These are phyloP conservation scores for Aureobasidium namibiae DNA, from an alignment of 2,329 filamentous ascomycete genomes.

Conservation along the genomic window DNA sequence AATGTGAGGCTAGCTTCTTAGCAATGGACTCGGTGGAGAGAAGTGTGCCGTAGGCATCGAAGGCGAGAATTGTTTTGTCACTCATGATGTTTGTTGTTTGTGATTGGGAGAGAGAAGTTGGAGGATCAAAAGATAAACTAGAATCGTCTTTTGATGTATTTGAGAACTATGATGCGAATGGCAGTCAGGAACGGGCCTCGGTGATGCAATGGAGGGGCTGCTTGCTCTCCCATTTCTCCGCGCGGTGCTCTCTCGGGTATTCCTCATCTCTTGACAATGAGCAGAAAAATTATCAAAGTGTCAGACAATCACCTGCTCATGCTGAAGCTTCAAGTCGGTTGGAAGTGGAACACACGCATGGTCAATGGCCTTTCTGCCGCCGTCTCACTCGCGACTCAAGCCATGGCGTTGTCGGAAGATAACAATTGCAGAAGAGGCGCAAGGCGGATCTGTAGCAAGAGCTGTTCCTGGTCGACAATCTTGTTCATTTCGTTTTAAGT, in stretches of 20 bases:
- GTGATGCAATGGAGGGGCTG: constrained; percentile 6
- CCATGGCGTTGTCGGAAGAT: not conserved
- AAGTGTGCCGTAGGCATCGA: constrained; percentile 69
- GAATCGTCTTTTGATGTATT: not conserved
- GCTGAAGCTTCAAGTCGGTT: not conserved
- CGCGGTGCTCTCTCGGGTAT: not conserved
- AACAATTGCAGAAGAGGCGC: not conserved
- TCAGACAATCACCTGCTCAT: not conserved
- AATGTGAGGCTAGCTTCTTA: constrained; percentile 47
- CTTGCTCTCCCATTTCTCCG: not conserved
- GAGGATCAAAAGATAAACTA: not conserved
- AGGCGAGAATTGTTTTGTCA: constrained; percentile 49
- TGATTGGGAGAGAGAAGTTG: not conserved
- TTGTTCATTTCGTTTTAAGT: not conserved
- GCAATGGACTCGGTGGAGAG: constrained; percentile 64
- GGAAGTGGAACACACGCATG: not conserved
- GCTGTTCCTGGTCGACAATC: not conserved
- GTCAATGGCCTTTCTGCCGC: not conserved
- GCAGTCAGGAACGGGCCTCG: constrained; percentile 3
- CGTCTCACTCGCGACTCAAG: not conserved
- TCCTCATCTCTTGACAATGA: not conserved
- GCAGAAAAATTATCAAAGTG: not conserved
- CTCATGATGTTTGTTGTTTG: not conserved
- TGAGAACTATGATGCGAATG: not conserved
- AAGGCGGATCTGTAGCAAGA: no score